These are phyloP conservation scores for Sanguinoderma infundibulare DNA, from an alignment of 1,284 basidiomycete species.

Conservation along the genomic window DNA sequence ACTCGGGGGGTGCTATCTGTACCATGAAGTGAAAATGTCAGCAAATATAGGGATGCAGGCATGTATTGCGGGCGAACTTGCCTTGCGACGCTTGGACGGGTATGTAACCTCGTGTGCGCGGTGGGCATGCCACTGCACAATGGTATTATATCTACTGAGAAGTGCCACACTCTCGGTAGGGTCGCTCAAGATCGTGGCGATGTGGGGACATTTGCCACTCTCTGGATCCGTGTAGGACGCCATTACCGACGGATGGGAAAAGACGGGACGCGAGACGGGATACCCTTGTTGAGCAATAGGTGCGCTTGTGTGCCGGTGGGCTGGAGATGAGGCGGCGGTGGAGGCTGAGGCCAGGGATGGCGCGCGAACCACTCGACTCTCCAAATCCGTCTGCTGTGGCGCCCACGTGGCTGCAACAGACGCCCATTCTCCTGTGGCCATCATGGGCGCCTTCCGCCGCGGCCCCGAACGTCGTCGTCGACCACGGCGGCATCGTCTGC, in stretches of 20 bases:
- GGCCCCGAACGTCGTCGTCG: no score
- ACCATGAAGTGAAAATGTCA: not conserved
- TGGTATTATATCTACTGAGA: conserved; percentile 42
- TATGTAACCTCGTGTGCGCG: conserved; percentile 36
- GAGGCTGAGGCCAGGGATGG: not conserved
- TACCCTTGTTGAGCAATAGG: not conserved
- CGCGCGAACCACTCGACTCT: not conserved
- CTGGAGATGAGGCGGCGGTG: not conserved
- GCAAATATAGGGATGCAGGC: not conserved
- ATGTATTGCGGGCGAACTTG: conserved; percentile 16
- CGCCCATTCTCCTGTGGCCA: no score
- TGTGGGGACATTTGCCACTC: conserved; percentile 30
- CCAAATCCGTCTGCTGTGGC: conserved; percentile 19
- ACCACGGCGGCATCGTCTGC: no score
- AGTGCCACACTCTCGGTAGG: conserved; percentile 30
- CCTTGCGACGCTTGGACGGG: conserved; percentile 51
- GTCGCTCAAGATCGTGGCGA: conserved; percentile 32
- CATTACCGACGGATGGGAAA: conserved; percentile 15
- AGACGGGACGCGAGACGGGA: not conserved
- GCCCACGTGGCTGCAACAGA: conserved; percentile 14
- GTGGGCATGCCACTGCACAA: conserved; percentile 44
- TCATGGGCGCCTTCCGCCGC: no score
- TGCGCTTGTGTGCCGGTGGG: not conserved
- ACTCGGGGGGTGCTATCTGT: conserved; percentile 56
- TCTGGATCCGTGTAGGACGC: conserved; percentile 11